These are phyloP conservation scores for Chalaropsis thielavioides DNA, from an alignment of 2,329 filamentous ascomycete genomes.

Conservation along the genomic window DNA sequence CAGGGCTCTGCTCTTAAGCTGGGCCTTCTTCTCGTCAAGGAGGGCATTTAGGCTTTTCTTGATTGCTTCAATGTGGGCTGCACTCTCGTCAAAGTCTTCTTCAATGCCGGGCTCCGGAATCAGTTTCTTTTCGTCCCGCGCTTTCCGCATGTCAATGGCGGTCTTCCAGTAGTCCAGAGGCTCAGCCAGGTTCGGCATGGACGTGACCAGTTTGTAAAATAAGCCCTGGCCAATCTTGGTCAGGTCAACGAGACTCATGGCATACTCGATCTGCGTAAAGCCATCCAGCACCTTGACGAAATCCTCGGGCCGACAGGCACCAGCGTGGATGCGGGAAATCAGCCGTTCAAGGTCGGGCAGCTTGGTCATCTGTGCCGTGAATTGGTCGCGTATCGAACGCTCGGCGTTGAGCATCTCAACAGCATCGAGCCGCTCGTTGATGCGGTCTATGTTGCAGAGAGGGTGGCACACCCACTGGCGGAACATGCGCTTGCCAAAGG, in stretches of 20 bases:
- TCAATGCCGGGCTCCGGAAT: constrained; percentile 80
- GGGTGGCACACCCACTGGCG: constrained; percentile 97
- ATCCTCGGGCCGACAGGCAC: constrained; percentile 76
- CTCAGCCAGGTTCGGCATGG: constrained; percentile 71
- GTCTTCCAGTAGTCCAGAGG: constrained; percentile 75
- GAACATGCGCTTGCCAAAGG: constrained; percentile 91
- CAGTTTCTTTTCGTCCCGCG: constrained; percentile 63
- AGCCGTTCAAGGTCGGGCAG: constrained; percentile 89
- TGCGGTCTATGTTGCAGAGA: constrained; percentile 68
- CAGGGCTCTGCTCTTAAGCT: constrained; percentile 59
- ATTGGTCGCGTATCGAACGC: constrained; percentile 64
- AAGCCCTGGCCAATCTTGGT: constrained; percentile 68
- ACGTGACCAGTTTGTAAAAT: constrained; percentile 64
- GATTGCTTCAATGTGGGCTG: constrained; percentile 60
- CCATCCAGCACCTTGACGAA: constrained; percentile 89
- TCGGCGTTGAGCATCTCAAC: constrained; percentile 87
- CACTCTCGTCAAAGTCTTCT: constrained; percentile 77
- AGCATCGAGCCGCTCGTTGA: constrained; percentile 87
- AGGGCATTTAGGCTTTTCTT: constrained; percentile 57
- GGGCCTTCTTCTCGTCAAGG: constrained; percentile 53
- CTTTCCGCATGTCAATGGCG: constrained; percentile 73
- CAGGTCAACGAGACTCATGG: constrained; percentile 61
- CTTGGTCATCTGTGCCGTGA: constrained; percentile 74
- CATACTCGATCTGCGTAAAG: constrained; percentile 95
- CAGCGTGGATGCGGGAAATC: constrained; percentile 87